Base-by-base conservation (phyloP, 768 basidiomycete genomes). In the Rubroboletus pulcherrimus region DNA sequence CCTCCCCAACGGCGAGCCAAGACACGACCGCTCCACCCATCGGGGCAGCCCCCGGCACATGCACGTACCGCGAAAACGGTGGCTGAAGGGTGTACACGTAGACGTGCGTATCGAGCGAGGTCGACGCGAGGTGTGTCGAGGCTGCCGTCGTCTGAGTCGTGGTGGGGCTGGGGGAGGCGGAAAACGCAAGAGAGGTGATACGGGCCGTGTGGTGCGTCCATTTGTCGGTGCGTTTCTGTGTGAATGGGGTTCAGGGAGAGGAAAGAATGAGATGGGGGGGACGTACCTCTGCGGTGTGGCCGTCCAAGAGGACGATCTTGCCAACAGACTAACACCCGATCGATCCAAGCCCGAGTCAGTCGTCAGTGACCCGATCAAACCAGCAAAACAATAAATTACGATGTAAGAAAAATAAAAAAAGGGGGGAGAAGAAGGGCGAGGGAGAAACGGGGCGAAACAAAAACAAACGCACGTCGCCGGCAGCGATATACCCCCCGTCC, bases 121-220 rank as follows among this genome's bases (percentile, higher is more conserved):
- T 93, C 5, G 93, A 93, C 11, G 86, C 94, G 58, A 89, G 81
- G 65, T 94, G 85, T 57, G 78, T 78, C 43, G 54, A 14, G 17
- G 49, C 10, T 48, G 21, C 26, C 26, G 37, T 39, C 14, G 49
- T 14, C n/a, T 17, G 49, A 3, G 34, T 29, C 6, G 11, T 2
- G 11, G 81, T 62, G 7, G 89, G 84, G 9, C 51, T 10, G 1
- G 55, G 49, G 4, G 49, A 15, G 12, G 21, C 12, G 7, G 19
- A 52, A 53, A 71, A 71, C 2, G 67, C 56, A 10, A 98, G 78
- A 10, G 90, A 83, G 62, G 86, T 81, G 57, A 98, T 81, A 30
- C 91, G 85, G 0, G 84, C 91, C 9, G 86, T 78, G 73, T 98
- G 96, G 76, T 86, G 84, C 8, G 89, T 81, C 96, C 96, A 98